Evolutionary conservation across 2,329 filamentous ascomycete genomes (phyloP).

Genomic region (Stenocarpella maydis): DNA sequence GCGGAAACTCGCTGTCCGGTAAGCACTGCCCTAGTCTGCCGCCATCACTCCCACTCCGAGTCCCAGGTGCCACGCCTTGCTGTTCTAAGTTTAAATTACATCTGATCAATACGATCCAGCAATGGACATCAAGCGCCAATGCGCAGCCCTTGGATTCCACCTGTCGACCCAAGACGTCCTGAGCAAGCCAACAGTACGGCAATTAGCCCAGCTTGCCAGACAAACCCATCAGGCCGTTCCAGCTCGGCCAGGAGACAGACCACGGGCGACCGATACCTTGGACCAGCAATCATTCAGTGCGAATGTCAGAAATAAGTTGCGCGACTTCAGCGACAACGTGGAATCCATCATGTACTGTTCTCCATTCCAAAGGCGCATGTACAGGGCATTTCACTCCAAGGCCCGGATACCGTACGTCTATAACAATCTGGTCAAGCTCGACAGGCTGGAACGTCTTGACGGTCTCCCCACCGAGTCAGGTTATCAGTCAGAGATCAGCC

Average conservation of each 20-base stretch:
- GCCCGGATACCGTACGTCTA: background rate
- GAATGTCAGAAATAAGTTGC: background rate
- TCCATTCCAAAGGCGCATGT: background rate
- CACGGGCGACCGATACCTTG: background rate
- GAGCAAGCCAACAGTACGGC: background rate
- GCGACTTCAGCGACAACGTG: background rate
- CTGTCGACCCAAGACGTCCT: background rate
- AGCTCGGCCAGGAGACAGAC: background rate
- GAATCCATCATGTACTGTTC: background rate
- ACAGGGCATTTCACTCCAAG: background rate
- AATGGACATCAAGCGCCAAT: slow-evolving; percentile 49
- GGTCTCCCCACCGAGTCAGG: background rate
- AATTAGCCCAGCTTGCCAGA: background rate
- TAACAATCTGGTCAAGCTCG: background rate
- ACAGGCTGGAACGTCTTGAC: background rate
- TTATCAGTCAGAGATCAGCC: background rate
- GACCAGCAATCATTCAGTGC: background rate
- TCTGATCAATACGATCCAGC: slow-evolving; percentile 40
- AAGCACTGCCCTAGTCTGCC: background rate
- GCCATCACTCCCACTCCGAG: background rate
- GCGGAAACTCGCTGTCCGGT: slow-evolving; percentile 63
- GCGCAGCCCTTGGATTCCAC: background rate
- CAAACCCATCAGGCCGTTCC: background rate
- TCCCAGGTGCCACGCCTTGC: background rate
- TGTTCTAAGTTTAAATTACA: too few relatives aligned